Evolutionary conservation across 805 yeast genomes (phyloP).

Genomic region (Cyberlindnera xylosilytica): DNA sequence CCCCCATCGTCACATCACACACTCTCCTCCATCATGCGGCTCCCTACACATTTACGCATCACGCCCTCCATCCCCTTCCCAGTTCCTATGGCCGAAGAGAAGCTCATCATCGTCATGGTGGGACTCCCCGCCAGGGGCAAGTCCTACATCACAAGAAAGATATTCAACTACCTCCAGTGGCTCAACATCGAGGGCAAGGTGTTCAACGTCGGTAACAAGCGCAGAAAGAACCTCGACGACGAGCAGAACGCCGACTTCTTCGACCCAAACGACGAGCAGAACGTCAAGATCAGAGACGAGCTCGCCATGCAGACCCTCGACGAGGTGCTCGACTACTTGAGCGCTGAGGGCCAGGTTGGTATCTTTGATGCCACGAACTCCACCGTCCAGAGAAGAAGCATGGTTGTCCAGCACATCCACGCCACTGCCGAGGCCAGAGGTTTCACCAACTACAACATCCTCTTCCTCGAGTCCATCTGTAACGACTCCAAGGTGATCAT

Average conservation of each 20-base stretch:
- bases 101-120: conserved; percentile 65
- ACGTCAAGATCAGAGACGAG: conserved; percentile 38
- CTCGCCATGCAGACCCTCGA: conserved; percentile 46
- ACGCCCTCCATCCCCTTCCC: neutral
- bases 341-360: conserved; percentile 40
- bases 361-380: conserved; percentile 54
- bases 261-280: conserved; percentile 34
- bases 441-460: conserved; percentile 33
- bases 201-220: conserved; percentile 67
- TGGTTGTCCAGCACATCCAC: conserved; percentile 38
- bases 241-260: conserved; percentile 32
- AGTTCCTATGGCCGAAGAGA: conserved; percentile 21
- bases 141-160: conserved; percentile 63
- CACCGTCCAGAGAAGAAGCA: conserved; percentile 39
- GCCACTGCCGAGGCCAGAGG: conserved; percentile 30
- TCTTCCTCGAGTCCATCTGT: conserved; percentile 39
- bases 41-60: neutral
- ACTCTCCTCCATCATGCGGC: neutral
- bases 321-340: conserved; percentile 32
- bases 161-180: conserved; percentile 62
- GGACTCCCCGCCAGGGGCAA: conserved; percentile 76
- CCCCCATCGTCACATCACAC: neutral
- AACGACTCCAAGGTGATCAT: conserved; percentile 27
- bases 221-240: conserved; percentile 35
- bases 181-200: conserved; percentile 60